A percentile compares a stretch with the other conserved stretches of the same genome.
Conservation (phyloP, 2,329 filamentous ascomycete genomes). For the Onygenales sp. region DNA sequence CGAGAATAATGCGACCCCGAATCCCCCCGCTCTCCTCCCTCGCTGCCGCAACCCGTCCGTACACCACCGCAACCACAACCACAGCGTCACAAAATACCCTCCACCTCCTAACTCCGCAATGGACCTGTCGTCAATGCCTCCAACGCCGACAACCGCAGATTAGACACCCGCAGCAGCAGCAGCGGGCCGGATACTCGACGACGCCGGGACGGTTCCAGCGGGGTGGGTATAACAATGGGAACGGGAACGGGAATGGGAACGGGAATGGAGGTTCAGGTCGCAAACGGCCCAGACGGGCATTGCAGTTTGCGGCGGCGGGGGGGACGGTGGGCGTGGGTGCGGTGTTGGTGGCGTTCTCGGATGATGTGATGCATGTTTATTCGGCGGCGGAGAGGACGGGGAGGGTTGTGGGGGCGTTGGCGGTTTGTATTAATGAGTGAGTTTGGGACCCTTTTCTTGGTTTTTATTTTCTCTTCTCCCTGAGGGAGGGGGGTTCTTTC, state of each 20-base stretch:
- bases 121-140: conserved; percentile 17
- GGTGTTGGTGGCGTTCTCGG: conserved; percentile 42
- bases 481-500: neutral
- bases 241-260: neutral
- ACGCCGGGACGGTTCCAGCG: neutral
- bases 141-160: conserved; percentile 2
- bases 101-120: conserved; percentile 2
- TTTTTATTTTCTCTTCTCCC: conserved; percentile 9
- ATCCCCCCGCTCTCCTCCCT: conserved; percentile 2
- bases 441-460: conserved; percentile 16
- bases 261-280: neutral
- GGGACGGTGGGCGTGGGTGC: conserved; percentile 34
- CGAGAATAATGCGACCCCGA: conserved; percentile 4
- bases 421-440: conserved; percentile 83
- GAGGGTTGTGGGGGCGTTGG: conserved; percentile 64
- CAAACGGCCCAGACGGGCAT: conserved; percentile 14
- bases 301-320: conserved; percentile 25
- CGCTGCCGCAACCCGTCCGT: neutral
- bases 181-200: conserved; percentile 2
- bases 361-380: conserved; percentile 67
- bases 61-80: neutral
- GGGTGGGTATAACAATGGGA: neutral
- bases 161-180: neutral
- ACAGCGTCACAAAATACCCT: neutral
- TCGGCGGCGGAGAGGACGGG: conserved; percentile 67